phyloP scores from a whole-genome alignment of 2,329 filamentous ascomycete genomes.

The Metarhizium anisopliae region DNA sequence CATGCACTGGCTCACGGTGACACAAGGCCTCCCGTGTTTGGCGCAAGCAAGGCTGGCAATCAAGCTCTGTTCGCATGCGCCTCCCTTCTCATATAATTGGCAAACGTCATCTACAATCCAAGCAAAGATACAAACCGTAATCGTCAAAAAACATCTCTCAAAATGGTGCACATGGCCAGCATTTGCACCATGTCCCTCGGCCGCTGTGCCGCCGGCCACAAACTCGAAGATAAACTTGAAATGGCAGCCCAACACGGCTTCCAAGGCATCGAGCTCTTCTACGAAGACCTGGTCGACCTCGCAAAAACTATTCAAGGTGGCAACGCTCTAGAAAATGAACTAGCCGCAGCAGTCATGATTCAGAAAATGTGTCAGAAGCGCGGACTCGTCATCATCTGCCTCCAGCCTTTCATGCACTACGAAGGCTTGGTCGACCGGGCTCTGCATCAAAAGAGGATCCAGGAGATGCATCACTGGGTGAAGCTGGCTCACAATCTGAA shows the following conservation, averaged over 20 bases:
- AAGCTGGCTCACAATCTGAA: constrained; percentile 50
- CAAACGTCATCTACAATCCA: background rate
- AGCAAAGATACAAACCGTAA: background rate
- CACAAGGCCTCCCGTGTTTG: no score
- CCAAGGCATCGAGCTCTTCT: constrained; percentile 65
- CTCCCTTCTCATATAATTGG: no score
- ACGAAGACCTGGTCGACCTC: constrained; percentile 62
- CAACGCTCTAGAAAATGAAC: constrained; percentile 30
- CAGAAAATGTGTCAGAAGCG: constrained; percentile 46
- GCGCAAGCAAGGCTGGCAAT: no score
- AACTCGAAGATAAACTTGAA: constrained; percentile 57
- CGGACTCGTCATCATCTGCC: constrained; percentile 47
- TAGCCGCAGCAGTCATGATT: constrained; percentile 50
- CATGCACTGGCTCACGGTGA: no score
- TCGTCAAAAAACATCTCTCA: background rate
- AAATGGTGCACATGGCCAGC: constrained; percentile 36
- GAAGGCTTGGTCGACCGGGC: constrained; percentile 60
- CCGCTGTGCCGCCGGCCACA: constrained; percentile 58
- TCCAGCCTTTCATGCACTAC: constrained; percentile 72
- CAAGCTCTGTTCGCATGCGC: no score
- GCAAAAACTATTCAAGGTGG: constrained; percentile 36
- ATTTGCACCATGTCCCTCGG: constrained; percentile 75
- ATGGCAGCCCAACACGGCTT: constrained; percentile 58
- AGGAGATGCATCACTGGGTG: constrained; percentile 63
- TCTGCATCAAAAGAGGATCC: constrained; percentile 46